phyloP scores from a whole-genome alignment of 805 yeast genomes.

The Blastobotrys peoriensis region DNA sequence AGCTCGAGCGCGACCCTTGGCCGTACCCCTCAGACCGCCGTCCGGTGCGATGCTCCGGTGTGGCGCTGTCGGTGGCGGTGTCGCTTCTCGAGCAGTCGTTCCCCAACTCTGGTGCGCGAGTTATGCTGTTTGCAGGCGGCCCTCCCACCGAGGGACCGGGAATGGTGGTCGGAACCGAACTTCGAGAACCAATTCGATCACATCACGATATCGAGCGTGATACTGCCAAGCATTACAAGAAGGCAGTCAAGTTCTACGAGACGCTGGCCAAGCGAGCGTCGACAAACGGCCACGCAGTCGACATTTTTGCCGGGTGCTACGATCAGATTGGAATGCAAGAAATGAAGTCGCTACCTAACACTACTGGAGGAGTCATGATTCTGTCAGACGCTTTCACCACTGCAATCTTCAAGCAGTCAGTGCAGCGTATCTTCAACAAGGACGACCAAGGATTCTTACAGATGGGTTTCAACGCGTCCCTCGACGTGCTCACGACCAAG shows the following conservation, averaged over 20 bases:
- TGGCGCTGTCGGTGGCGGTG: conserved; percentile 82
- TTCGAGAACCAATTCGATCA: conserved; percentile 94
- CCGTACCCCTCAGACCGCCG: conserved; percentile 76
- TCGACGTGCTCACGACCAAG: conserved; percentile 72
- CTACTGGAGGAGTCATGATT: conserved; percentile 84
- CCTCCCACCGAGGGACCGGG: conserved; percentile 96
- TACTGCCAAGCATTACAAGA: conserved; percentile 78
- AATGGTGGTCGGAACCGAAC: conserved; percentile 80
- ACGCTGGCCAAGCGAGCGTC: conserved; percentile 66
- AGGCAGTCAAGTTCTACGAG: conserved; percentile 78
- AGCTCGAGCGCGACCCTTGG: conserved; percentile 81
- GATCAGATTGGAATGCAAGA: conserved; percentile 95
- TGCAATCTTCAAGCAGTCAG: conserved; percentile 86
- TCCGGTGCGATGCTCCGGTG: conserved; percentile 87
- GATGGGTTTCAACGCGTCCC: conserved; percentile 84
- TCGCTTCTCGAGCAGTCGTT: conserved; percentile 74
- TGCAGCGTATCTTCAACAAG: conserved; percentile 76
- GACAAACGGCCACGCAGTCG: conserved; percentile 70
- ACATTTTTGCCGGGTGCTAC: conserved; percentile 89
- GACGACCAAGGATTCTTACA: conserved; percentile 82
- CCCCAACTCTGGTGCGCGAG: conserved; percentile 72
- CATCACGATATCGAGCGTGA: conserved; percentile 96
- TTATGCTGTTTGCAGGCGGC: conserved; percentile 88
- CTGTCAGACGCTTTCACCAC: conserved; percentile 92
- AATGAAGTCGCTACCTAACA: conserved; percentile 78